Base-by-base conservation (phyloP, 202 grass and related monocot genomes). In the Hordeum pubiflorum region DNA sequence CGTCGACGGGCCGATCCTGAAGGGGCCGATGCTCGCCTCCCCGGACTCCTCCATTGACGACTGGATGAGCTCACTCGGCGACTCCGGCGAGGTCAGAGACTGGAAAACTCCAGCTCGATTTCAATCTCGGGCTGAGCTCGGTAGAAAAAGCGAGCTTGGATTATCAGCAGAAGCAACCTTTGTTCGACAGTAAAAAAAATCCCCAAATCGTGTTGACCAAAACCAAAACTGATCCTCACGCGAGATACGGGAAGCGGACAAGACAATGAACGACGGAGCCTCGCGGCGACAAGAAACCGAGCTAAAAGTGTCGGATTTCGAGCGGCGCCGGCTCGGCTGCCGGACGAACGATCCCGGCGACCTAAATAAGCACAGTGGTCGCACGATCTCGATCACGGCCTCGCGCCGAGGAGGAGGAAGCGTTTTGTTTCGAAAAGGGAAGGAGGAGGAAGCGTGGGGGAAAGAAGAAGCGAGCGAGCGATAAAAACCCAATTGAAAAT, bases 1-100 rank as follows among this genome's bases (percentile, higher is more conserved):
- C 12, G 88, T 93, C 58, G 84, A 89, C 46, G 92, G 88, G 11
- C 92, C 95, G 71, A 98, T 94, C 66, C 80, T 87, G 82, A 98
- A 98, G 18, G 84, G 13, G 33, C 91, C 88, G 7, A 98, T 39
- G 46, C 60, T 83, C 11, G 92, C 90, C 50, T 98, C 88, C 24
- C 85, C 91, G 50, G 86, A 91, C 3, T 91, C 88, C 11, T 98
- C 95, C 91, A 93, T 93, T 64, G 67, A 5, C 5, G 48, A 1
- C 9, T 0, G 32, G 17, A 40, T 23, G 40, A 48, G 6, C 22
- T 48, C n/a, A 61, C 48, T 3, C 79, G 10, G 39, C 1, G 24
- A 61, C 32, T 31, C 67, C 13, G 6, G 18, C 6, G 54, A 57
- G 22, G 33, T 65, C 15, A 55, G 40, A 4, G n/a, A 31, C 4